phyloP scores from a whole-genome alignment of 345 rosid genomes.

The Kandelia obovata region DNA sequence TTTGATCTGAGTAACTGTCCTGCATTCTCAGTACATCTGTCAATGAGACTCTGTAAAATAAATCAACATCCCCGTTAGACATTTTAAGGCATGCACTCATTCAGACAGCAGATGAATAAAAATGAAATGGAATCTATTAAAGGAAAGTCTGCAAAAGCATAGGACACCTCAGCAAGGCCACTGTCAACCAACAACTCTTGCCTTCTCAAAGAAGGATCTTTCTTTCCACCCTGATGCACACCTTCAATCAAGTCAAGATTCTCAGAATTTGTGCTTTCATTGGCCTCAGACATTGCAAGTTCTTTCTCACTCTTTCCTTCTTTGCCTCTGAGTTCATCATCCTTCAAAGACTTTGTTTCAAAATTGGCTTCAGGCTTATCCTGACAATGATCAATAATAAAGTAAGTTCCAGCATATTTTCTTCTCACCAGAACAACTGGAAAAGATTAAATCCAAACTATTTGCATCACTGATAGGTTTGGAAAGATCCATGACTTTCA shows the following conservation, averaged over 20 bases:
- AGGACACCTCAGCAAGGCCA: conserved; percentile 90
- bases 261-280: conserved; percentile 31
- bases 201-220: conserved; percentile 72
- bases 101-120: background rate
- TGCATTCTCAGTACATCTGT: conserved; percentile 57
- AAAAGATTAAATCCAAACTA: background rate
- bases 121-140: background rate
- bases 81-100: background rate
- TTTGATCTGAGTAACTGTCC: conserved; percentile 70
- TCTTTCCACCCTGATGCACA: conserved; percentile 45
- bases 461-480: background rate
- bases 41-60: conserved; percentile 65
- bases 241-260: conserved; percentile 23
- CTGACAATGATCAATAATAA: conserved; percentile 32
- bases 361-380: conserved; percentile 41
- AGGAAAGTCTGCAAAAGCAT: background rate
- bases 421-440: background rate
- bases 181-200: conserved; percentile 68
- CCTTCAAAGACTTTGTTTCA: conserved; percentile 28
- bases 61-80: background rate
- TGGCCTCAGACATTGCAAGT: conserved; percentile 16
- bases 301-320: conserved; percentile 31
- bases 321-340: conserved; percentile 33
- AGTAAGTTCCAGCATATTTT: background rate
- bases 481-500: conserved; percentile 8